Evolutionary conservation across 2,329 filamentous ascomycete genomes (phyloP), one percentile per base, ranked within the genome.

Genomic region (Neopestalotiopsis clavispora): DNA sequence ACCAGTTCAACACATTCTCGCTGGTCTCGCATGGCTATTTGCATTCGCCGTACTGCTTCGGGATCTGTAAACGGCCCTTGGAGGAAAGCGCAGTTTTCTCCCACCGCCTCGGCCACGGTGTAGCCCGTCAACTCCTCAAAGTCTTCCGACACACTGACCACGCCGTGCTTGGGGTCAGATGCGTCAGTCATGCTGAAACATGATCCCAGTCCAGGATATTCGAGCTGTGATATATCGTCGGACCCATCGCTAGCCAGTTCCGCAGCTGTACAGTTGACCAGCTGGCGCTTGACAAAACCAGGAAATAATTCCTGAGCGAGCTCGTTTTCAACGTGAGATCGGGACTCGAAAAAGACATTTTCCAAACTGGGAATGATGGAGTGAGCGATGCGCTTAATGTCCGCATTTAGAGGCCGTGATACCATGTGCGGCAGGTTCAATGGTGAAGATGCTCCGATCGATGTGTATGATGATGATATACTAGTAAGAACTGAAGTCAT

Each of bases 181-280:
- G 86, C 85, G 72, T 90, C 85, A 0, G 85, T 88, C 17, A 90
- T 74, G 68, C 87, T 88, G 71, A 90, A 90, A 28, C 87, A 87
- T 63, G 87, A 83, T 9, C 87, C 88, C 0, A 91, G 80, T 0
- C 89, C 89, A 2, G 84, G 84, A 66, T 85, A 90, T 69, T 75
- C 78, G 30, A 69, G 57, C 65, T 80, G 74, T 4, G 77, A 76
- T 1, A 78, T 75, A 23, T 77, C 76, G 0, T 72, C 71, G 1
- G 76, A 42, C 7, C 72, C 69, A 32, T 69, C 70, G 34, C 65
- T 70, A 12, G 71, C 69, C 10, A 78, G 75, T 1, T 86, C 83
- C 49, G 79, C 76, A 3, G 80, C 80, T 4, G 84, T 84, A 65
- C 82, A 83, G 38, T 82, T 75, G 0, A 82, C 83, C 66, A 88